A percentile compares a stretch with the other conserved stretches of the same genome.
Conservation (phyloP, 192 early-diverging fungal species). For the Bifiguratus adelaidae region DNA sequence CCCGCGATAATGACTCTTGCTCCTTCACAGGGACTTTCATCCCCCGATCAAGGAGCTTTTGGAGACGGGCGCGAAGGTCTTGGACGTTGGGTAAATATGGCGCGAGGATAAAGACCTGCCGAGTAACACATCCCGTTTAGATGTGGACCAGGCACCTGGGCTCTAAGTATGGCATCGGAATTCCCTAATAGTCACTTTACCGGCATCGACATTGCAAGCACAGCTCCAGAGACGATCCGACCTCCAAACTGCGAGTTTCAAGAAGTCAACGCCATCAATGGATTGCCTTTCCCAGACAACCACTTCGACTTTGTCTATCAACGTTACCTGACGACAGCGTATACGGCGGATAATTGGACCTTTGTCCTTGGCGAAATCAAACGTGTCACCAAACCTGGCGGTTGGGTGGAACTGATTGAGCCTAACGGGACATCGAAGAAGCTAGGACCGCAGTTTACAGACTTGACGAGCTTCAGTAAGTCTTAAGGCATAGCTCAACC, state of each 20-base stretch:
- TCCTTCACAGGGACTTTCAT: background rate
- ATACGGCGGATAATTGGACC: conserved; percentile 3
- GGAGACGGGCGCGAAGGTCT: conserved; percentile 3
- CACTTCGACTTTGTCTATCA: conserved; percentile 14
- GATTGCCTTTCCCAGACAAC: conserved; percentile 14
- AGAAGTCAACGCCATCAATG: conserved; percentile 6
- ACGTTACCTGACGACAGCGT: conserved; percentile 5
- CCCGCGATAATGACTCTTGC: background rate
- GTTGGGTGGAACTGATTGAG: conserved; percentile 10
- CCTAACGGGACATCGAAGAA: no score
- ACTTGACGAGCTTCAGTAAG: no score
- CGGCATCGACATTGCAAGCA: conserved; percentile 10
- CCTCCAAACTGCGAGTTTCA: conserved; percentile 8
- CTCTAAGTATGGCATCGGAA: conserved; percentile 6
- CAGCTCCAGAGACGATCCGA: conserved; percentile 1
- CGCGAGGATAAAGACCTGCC: conserved; percentile 7
- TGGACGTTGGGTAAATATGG: conserved; percentile 15
- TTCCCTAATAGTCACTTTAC: conserved; percentile 6
- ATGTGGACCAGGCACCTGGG: background rate
- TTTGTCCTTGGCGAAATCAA: background rate
- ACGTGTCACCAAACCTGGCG: conserved; percentile 14
- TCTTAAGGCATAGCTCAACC: no score
- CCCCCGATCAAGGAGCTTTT: conserved; percentile 13
- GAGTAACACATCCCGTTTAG: background rate
- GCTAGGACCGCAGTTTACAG: no score